These are phyloP conservation scores for Venturiaceae sp. DNA, from an alignment of 2,329 filamentous ascomycete species.

Conservation along the genomic window DNA sequence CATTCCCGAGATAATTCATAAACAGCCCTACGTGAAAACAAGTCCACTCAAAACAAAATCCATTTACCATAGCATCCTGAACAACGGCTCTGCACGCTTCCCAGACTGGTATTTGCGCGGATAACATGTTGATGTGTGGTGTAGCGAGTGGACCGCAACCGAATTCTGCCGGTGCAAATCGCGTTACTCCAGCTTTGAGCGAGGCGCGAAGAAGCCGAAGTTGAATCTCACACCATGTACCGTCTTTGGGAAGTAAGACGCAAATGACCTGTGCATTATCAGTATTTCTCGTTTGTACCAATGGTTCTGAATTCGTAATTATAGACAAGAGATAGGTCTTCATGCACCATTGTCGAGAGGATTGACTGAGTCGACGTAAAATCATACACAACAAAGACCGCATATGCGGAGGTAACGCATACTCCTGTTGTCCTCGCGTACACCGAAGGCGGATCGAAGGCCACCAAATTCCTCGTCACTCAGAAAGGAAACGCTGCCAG, in stretches of 20 bases:
- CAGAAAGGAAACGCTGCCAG: no score
- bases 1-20: constrained; percentile 26
- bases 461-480: no score
- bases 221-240: constrained; percentile 25
- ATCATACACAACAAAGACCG: no score
- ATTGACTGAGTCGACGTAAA: no score
- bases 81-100: constrained; percentile 13
- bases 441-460: no score
- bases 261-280: constrained; percentile 17
- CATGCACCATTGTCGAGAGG: no score
- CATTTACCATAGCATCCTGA: constrained; percentile 3
- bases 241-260: constrained; percentile 13
- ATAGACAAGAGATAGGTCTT: no score
- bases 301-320: no score
- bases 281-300: no score
- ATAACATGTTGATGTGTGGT: constrained; percentile 14
- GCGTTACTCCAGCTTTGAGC: constrained; percentile 38
- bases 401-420: no score
- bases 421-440: no score
- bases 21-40: constrained; percentile 23
- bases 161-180: constrained; percentile 44
- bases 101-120: constrained; percentile 16
- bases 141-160: constrained; percentile 17
- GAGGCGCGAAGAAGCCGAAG: constrained; percentile 38
- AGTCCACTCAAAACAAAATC: constrained; percentile 18